These are phyloP conservation scores for Podospora conica DNA, from an alignment of 495 filamentous ascomycete genomes.

Conservation along the genomic window DNA sequence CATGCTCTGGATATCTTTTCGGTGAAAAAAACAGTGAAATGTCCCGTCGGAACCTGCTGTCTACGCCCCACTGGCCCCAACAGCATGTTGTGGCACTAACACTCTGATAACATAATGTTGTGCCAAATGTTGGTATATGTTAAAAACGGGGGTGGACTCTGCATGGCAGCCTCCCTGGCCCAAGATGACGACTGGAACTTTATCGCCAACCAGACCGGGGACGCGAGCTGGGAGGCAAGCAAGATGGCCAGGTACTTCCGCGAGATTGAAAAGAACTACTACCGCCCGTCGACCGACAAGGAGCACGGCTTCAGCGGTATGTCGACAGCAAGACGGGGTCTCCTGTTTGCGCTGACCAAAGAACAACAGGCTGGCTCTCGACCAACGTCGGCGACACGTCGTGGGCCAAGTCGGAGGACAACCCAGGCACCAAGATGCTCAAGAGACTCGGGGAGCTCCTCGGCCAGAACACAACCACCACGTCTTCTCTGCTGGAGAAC, in stretches of 20 bases:
- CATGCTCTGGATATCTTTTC: no score
- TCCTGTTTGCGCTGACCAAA: conserved; percentile 28
- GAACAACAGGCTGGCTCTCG: conserved; percentile 12
- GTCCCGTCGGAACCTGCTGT: no score
- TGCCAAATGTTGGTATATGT: no score
- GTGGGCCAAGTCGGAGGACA: conserved; percentile 9
- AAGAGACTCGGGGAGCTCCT: conserved; percentile 12
- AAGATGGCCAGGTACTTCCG: conserved; percentile 33
- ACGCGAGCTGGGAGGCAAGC: conserved; percentile 8
- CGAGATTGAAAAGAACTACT: conserved; percentile 35
- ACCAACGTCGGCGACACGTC: conserved; percentile 13
- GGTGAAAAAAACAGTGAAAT: no score
- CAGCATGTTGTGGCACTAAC: no score
- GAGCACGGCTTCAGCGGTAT: conserved; percentile 34
- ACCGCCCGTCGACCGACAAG: conserved; percentile 25
- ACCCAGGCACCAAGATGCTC: conserved; percentile 20
- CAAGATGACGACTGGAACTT: conserved; percentile 28
- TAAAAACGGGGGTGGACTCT: no score
- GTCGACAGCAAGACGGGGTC: not conserved
- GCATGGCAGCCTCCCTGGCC: conserved; percentile 19
- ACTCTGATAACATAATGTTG: no score
- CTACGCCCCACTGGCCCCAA: no score
- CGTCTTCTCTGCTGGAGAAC: conserved; percentile 17
- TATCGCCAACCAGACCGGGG: conserved; percentile 19
- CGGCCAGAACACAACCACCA: conserved; percentile 24